Evolutionary conservation across 1,284 basidiomycete genomes (phyloP).

Genomic region (Chalciporus sp.): DNA sequence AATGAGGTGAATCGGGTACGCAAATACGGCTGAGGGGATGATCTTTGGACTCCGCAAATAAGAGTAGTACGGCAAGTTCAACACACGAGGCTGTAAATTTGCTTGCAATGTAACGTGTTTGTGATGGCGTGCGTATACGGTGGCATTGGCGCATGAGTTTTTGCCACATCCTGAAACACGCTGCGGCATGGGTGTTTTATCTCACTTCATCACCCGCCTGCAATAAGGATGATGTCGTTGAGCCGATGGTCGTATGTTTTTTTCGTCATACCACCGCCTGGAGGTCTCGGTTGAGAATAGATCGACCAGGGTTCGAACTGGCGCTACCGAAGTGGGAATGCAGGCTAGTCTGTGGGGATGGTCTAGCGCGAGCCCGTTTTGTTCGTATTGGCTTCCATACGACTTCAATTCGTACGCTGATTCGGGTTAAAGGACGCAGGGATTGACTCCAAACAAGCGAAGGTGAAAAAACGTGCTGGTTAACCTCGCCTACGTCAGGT

Average conservation of each 20-base stretch:
- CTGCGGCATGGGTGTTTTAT: slow-evolving; percentile 10
- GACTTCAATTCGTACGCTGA: too few relatives aligned
- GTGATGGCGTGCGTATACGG: slow-evolving; percentile 10
- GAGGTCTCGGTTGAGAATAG: too few relatives aligned
- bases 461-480: too few relatives aligned
- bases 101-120: slow-evolving; percentile 17
- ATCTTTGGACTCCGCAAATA: slow-evolving; percentile 25
- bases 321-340: neutral
- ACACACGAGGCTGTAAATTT: slow-evolving; percentile 18
- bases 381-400: too few relatives aligned
- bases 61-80: slow-evolving; percentile 19
- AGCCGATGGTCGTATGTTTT: slow-evolving; percentile 4
- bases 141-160: slow-evolving; percentile 10
- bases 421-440: too few relatives aligned
- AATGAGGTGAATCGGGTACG: neutral
- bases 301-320: neutral
- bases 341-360: too few relatives aligned
- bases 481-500: too few relatives aligned
- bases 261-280: neutral
- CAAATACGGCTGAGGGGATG: neutral
- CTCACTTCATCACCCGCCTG: slow-evolving; percentile 18
- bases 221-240: neutral
- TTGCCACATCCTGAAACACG: slow-evolving; percentile 5
- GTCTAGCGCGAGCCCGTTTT: too few relatives aligned
- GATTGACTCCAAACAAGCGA: too few relatives aligned